Conservation (phyloP, 345 rosid species). For the Psidium guajava region DNA sequence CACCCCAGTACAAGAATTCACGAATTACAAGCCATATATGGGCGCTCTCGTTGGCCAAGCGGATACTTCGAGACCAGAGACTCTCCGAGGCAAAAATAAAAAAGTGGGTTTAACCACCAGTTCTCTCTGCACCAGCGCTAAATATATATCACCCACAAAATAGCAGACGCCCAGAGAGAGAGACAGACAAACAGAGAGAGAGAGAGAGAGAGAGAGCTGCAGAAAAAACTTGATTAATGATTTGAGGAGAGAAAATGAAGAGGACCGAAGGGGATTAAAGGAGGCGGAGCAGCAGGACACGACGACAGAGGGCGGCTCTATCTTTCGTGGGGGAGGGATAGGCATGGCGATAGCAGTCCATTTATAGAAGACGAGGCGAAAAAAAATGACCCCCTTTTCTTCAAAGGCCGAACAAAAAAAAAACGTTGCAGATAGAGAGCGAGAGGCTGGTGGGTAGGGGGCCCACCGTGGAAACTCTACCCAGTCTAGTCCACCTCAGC, state of each 20-base stretch:
- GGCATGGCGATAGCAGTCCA: background rate
- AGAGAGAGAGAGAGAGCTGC: background rate
- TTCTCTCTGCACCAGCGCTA: background rate
- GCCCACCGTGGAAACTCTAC: background rate
- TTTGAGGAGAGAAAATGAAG: background rate
- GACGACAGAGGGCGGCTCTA: background rate
- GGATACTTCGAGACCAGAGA: conserved; percentile 20
- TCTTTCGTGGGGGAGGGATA: background rate
- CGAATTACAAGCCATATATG: background rate
- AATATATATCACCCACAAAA: background rate
- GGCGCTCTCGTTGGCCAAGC: background rate
- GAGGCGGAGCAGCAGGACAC: background rate
- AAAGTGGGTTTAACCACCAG: background rate
- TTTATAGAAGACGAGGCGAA: background rate
- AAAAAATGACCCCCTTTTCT: background rate
- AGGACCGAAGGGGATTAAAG: background rate
- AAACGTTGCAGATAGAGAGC: background rate
- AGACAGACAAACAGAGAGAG: background rate
- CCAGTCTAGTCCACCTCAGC: background rate
- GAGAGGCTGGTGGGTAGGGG: conserved; percentile 2
- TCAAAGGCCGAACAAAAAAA: background rate
- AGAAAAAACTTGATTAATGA: background rate
- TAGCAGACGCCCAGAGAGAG: background rate
- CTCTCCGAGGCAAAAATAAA: background rate
- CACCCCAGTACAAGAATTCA: background rate